These are phyloP conservation scores for Cucurbitaria berberidis DNA, from an alignment of 2,329 filamentous ascomycete species.

Conservation along the genomic window DNA sequence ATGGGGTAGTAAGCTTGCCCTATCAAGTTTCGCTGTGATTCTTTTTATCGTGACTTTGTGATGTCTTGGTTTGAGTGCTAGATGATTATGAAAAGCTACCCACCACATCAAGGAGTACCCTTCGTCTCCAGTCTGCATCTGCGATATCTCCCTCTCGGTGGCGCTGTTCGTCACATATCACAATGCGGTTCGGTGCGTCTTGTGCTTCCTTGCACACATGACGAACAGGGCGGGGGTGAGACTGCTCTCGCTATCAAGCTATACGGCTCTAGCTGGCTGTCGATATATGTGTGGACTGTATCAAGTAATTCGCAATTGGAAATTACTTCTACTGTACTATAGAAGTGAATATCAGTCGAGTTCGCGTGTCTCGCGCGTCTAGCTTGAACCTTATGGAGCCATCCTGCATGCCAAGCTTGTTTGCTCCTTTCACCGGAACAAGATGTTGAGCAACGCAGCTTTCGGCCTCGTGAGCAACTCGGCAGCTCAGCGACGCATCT, in stretches of 20 bases:
- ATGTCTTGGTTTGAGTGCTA: too few relatives aligned
- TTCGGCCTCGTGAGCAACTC: conserved; percentile 7
- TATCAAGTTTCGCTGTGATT: too few relatives aligned
- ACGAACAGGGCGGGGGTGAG: neutral
- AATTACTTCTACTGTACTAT: too few relatives aligned
- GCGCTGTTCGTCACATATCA: neutral
- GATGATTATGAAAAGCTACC: too few relatives aligned
- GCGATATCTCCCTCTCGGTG: neutral
- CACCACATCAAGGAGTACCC: too few relatives aligned
- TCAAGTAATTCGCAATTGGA: too few relatives aligned
- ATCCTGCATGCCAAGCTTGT: conserved; percentile 12
- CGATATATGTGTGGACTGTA: too few relatives aligned
- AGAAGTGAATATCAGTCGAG: neutral
- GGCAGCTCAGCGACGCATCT: neutral
- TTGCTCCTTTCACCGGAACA: conserved; percentile 18
- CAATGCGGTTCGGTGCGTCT: neutral
- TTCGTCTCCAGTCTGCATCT: neutral
- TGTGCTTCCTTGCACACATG: neutral
- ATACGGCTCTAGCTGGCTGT: too few relatives aligned
- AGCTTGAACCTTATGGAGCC: conserved; percentile 9
- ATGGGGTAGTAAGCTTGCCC: too few relatives aligned
- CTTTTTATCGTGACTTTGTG: too few relatives aligned
- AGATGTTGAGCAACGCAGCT: conserved; percentile 4
- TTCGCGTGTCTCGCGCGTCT: conserved; percentile 11
- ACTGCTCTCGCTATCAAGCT: neutral